Conservation (phyloP, 306 rosid genomes). For the Fragaria nilgerrensis region DNA sequence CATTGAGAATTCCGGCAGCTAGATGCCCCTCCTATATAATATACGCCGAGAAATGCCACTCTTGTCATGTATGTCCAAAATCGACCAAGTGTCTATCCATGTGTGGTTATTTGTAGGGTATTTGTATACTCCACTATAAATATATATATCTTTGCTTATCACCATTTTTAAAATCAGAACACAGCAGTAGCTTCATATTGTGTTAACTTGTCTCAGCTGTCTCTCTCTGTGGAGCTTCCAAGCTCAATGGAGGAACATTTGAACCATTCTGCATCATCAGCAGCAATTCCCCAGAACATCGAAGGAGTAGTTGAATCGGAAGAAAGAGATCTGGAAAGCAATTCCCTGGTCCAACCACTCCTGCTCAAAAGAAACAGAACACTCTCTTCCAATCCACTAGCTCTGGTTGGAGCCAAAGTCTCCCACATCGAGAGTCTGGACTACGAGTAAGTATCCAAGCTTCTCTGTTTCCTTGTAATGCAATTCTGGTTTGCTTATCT, state of each 20-base stretch:
- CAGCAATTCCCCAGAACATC: slow-evolving; percentile 24
- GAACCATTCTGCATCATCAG: slow-evolving; percentile 25
- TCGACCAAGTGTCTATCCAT: neutral
- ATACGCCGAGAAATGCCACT: neutral
- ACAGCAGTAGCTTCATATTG: neutral
- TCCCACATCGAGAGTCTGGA: slow-evolving; percentile 84
- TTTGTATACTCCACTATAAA: neutral
- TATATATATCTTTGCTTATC: neutral
- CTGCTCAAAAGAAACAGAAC: slow-evolving; percentile 72
- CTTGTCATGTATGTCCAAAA: neutral
- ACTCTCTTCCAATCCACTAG: slow-evolving; percentile 68
- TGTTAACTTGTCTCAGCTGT: neutral
- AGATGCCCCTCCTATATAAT: neutral
- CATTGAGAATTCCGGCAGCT: neutral
- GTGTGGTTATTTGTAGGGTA: no score
- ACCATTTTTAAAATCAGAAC: neutral
- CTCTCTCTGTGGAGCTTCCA: slow-evolving; percentile 9
- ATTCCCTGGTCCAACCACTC: slow-evolving; percentile 47
- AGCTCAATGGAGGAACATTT: slow-evolving; percentile 52
- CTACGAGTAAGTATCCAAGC: slow-evolving; percentile 46
- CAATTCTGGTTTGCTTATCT: neutral
- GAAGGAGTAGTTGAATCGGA: slow-evolving; percentile 43
- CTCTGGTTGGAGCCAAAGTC: slow-evolving; percentile 75
- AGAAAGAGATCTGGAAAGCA: slow-evolving; percentile 69
- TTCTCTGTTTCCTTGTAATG: neutral